A percentile compares a stretch with the other conserved stretches of the same genome.
These are phyloP conservation scores for Geotrichum phurueaensis DNA, from an alignment of 1,139 yeast genomes.

Conservation along the genomic window DNA sequence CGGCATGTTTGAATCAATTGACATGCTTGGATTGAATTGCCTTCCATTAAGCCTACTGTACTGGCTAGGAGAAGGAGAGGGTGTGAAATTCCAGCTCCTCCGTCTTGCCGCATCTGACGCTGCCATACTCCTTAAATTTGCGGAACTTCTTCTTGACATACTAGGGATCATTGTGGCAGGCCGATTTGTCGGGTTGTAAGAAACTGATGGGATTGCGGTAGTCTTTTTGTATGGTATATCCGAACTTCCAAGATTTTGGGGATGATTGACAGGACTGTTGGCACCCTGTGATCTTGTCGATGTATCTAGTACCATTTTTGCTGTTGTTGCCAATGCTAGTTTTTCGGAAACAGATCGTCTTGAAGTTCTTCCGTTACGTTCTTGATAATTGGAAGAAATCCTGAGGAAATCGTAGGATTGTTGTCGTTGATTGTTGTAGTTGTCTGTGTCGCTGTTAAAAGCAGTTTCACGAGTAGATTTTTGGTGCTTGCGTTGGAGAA, in stretches of 20 bases:
- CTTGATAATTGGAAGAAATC: background rate
- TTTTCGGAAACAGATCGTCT: background rate
- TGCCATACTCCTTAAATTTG: slow-evolving; percentile 2
- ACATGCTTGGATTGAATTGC: background rate
- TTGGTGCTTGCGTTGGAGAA: background rate
- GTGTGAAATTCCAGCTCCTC: background rate
- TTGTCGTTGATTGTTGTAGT: background rate
- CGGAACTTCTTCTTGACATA: background rate
- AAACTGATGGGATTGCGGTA: background rate
- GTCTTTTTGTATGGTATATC: background rate
- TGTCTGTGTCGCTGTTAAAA: background rate
- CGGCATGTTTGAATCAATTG: background rate
- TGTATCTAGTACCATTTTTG: background rate
- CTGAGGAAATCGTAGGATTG: background rate
- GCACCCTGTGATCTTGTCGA: background rate
- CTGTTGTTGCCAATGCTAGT: background rate
- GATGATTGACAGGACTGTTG: slow-evolving; percentile 7
- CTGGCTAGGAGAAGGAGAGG: background rate
- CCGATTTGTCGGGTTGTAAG: background rate
- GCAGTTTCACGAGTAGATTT: background rate
- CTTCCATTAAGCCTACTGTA: background rate
- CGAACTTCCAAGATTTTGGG: background rate
- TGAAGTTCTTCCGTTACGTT: background rate
- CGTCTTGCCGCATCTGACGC: background rate
- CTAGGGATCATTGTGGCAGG: background rate